These are phyloP conservation scores for Trichosporon sp. DNA, from an alignment of 1,284 basidiomycete genomes.

Conservation along the genomic window DNA sequence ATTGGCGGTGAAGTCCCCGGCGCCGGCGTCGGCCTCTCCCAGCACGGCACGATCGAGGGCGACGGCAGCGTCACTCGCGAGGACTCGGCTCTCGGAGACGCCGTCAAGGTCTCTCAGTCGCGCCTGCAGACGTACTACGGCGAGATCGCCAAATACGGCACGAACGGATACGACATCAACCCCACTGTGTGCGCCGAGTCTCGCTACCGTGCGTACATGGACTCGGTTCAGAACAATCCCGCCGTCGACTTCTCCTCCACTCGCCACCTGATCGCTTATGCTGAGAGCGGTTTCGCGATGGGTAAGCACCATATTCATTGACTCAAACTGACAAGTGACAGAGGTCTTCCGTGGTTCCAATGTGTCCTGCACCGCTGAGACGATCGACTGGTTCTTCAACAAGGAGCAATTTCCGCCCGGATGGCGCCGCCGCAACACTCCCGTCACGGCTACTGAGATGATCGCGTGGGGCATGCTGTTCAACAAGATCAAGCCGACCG, in stretches of 20 bases:
- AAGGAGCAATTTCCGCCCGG: conserved; percentile 25
- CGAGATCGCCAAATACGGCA: conserved; percentile 18
- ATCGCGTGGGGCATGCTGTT: conserved; percentile 24
- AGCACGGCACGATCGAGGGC: conserved; percentile 27
- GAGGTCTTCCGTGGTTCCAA: conserved; percentile 22
- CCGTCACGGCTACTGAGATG: conserved; percentile 24
- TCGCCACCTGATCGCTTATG: conserved; percentile 23
- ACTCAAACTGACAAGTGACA: background rate
- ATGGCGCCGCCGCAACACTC: conserved; percentile 19
- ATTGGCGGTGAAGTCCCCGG: conserved; percentile 23
- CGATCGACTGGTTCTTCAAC: conserved; percentile 22
- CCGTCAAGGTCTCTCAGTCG: background rate
- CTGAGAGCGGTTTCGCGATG: conserved; percentile 23
- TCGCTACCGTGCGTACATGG: conserved; percentile 15
- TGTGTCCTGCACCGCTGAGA: conserved; percentile 12
- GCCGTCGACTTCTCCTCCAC: conserved; percentile 20
- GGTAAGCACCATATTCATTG: background rate
- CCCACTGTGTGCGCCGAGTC: conserved; percentile 7
- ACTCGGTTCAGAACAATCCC: conserved; percentile 22
- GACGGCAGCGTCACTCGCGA: conserved; percentile 23
- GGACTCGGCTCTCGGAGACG: conserved; percentile 18
- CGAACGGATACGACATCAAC: conserved; percentile 18
- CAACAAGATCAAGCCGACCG: conserved; percentile 13
- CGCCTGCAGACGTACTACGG: background rate
- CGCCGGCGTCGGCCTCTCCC: conserved; percentile 12